Base-by-base conservation (phyloP, 2,329 filamentous ascomycete species). In the Coniochaeta sp. region DNA sequence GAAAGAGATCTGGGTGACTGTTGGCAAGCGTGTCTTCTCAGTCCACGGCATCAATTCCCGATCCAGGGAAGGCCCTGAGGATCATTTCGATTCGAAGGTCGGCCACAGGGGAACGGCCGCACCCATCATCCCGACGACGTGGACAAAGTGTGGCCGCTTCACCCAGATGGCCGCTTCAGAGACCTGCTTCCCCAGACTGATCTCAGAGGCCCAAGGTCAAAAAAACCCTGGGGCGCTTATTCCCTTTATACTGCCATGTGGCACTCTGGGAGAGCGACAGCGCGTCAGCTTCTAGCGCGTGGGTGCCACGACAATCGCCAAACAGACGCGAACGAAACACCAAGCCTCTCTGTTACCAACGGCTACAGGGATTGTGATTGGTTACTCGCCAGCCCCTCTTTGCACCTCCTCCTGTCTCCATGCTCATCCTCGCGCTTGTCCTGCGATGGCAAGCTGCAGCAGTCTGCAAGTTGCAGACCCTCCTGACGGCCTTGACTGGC, bases 401-500 rank as follows among this genome's bases (percentile, higher is more conserved):
- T 33, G 16, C 22, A n/a, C n/a, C n/a, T n/a, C n/a, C n/a, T n/a
- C n/a, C n/a, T n/a, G n/a, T n/a, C 22, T n/a, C 28, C 47, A 20
- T 16, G 31, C 49, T 31, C n/a, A 28, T 52, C 56, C 61, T 61
- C 61, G 63, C 64, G 63, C 55, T 58, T 61, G 50, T 33, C 20
- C 52, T 46, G 26, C n/a, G 26, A 48, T 48, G 45, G 46, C 55
- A 47, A 40, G 50, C 48, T 50, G 48, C 51, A 55, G 53, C 52
- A 51, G 53, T 51, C 33, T 57, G 51, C 27, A 51, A n/a, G 54
- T 55, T 57, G 56, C 56, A 55, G 35, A 32, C 20, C 27, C 28
- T 54, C 48, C 47, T 49, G 47, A 24, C 45, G 7, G 14, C 16
- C 20, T 49, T 48, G 42, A 62, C 48, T 62, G 60, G 60, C 40